A percentile compares a stretch with the other conserved stretches of the same genome.
phyloP scores from a whole-genome alignment of 2,329 filamentous ascomycete species.

The Cytospora piceae region DNA sequence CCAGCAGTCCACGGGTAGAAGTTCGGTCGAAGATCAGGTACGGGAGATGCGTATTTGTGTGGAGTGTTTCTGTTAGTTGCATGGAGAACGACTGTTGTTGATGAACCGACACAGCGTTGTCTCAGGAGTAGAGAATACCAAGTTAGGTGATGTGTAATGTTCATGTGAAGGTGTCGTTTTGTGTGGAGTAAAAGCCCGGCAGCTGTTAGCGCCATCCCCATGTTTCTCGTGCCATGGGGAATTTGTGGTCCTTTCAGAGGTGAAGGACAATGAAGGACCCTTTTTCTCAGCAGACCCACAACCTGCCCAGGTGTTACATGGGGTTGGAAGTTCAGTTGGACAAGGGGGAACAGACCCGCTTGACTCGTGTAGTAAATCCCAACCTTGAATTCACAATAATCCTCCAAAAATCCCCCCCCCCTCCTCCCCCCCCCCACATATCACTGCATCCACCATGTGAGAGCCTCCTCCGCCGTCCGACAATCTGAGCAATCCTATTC shows the following conservation, averaged over 20 bases:
- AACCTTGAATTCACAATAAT: background rate
- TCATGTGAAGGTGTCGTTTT: background rate
- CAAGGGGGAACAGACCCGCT: background rate
- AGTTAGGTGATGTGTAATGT: background rate
- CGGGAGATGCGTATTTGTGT: background rate
- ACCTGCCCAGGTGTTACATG: slow-evolving; percentile 20
- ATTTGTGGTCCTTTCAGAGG: slow-evolving; percentile 13
- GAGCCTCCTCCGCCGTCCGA: background rate
- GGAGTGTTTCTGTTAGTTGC: background rate
- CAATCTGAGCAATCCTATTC: background rate
- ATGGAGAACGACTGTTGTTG: too few species aligned
- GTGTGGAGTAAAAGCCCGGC: background rate
- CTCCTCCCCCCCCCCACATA: background rate
- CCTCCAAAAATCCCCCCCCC: background rate
- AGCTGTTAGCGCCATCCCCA: slow-evolving; percentile 13
- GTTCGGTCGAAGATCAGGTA: background rate
- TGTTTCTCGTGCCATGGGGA: slow-evolving; percentile 21
- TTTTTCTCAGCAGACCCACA: background rate
- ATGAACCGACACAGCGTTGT: too few species aligned
- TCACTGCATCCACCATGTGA: background rate
- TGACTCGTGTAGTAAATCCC: slow-evolving; percentile 2
- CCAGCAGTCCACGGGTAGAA: too few species aligned
- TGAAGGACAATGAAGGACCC: background rate
- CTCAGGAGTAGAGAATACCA: too few species aligned
- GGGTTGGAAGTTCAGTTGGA: slow-evolving; percentile 2